phyloP scores from a whole-genome alignment of 371 early-diverging fungal genomes.

The Lichtheimia corymbifera region DNA sequence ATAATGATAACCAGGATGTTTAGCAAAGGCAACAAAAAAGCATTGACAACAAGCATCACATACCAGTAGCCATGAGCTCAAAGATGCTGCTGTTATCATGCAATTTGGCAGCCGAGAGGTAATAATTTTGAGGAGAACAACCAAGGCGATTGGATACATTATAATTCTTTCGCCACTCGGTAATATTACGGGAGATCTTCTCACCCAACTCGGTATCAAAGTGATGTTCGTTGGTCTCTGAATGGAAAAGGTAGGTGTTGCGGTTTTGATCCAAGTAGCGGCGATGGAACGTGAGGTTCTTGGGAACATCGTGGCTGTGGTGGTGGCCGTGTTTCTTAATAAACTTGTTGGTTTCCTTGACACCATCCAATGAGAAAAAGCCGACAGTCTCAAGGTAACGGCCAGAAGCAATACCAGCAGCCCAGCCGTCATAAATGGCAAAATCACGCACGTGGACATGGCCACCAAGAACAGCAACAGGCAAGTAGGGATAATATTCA shows the following conservation, averaged over 20 bases:
- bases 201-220: conserved; percentile 51
- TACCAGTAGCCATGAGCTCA: conserved; percentile 43
- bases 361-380: conserved; percentile 50
- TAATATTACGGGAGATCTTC: conserved; percentile 45
- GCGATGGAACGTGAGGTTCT: conserved; percentile 53
- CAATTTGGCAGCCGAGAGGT: conserved; percentile 39
- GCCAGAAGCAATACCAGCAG: conserved; percentile 58
- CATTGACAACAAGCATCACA: background rate
- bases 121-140: conserved; percentile 59
- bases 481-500: conserved; percentile 46
- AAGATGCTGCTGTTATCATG: conserved; percentile 42
- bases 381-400: conserved; percentile 64
- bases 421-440: conserved; percentile 49
- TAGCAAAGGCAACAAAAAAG: background rate
- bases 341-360: conserved; percentile 17
- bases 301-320: conserved; percentile 5
- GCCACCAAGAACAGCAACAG: conserved; percentile 61
- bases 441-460: conserved; percentile 65
- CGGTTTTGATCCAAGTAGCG: conserved; percentile 65
- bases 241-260: conserved; percentile 57
- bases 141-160: conserved; percentile 40
- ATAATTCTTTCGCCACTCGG: conserved; percentile 30
- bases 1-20: background rate
- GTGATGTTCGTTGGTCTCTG: conserved; percentile 12
- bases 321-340: conserved; percentile 21